These are phyloP conservation scores for Termitomyces sp. DNA, from an alignment of 768 basidiomycete genomes.

Conservation along the genomic window DNA sequence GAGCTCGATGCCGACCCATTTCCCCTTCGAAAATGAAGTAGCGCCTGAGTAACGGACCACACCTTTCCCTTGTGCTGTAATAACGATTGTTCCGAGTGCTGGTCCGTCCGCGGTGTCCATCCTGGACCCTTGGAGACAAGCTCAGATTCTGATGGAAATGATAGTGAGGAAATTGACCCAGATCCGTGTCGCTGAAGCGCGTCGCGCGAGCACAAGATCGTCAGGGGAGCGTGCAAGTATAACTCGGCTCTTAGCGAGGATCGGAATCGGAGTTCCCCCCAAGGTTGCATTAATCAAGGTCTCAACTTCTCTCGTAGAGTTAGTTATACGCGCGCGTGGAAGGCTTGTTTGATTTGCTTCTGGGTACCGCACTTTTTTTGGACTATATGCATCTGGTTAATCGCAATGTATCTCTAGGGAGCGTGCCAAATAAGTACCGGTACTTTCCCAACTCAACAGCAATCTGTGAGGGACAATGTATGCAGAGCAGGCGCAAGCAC, in stretches of 20 bases:
- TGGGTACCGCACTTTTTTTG: background rate
- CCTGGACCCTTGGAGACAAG: background rate
- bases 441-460: background rate
- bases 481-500: conserved; percentile 11
- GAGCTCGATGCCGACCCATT: conserved; percentile 95
- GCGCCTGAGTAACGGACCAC: conserved; percentile 80
- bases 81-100: conserved; percentile 68
- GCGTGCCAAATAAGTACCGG: background rate
- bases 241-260: conserved; percentile 5
- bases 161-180: background rate
- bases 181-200: conserved; percentile 4
- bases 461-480: conserved; percentile 7
- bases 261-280: conserved; percentile 8
- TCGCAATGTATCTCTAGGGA: background rate
- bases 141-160: background rate
- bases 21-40: conserved; percentile 81
- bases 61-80: conserved; percentile 76
- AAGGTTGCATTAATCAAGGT: background rate
- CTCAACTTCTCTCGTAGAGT: background rate
- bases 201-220: background rate
- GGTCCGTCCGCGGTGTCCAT: conserved; percentile 18
- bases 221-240: background rate
- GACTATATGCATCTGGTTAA: background rate
- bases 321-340: background rate
- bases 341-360: background rate